Evolutionary conservation across 2,329 filamentous ascomycete species (phyloP).

Genomic region (Hymenoscyphus repandus): DNA sequence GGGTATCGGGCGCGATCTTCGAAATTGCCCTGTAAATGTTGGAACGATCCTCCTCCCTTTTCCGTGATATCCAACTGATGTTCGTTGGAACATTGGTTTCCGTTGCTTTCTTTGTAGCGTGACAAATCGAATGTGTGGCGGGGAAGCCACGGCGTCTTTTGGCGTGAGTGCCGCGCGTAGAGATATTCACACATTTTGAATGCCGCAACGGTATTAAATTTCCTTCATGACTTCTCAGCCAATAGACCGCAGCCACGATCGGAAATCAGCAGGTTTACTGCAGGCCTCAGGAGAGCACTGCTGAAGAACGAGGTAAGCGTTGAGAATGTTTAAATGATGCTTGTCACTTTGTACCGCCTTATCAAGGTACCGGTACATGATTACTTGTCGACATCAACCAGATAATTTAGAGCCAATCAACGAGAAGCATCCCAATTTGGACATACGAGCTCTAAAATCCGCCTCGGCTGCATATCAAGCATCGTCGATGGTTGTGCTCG

Average conservation of each 20-base stretch:
- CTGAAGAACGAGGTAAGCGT: background rate
- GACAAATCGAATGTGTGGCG: background rate
- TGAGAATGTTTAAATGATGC: slow-evolving; percentile 2
- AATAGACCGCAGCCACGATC: slow-evolving; percentile 15
- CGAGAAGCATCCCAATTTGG: slow-evolving; percentile 15
- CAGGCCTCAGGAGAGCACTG: background rate
- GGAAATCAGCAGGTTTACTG: background rate
- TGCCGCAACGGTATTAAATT: slow-evolving; percentile 6
- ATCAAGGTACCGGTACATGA: slow-evolving; percentile 2
- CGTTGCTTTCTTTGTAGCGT: background rate
- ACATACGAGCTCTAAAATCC: slow-evolving; percentile 17
- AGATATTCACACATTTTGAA: background rate
- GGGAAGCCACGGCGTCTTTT: background rate
- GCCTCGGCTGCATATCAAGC: slow-evolving; percentile 8
- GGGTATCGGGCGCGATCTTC: too few relatives aligned
- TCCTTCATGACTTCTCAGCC: slow-evolving; percentile 5
- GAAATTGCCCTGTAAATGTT: too few relatives aligned
- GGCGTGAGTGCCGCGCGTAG: slow-evolving; percentile 6
- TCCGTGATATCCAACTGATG: too few relatives aligned
- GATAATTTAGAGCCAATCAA: slow-evolving; percentile 9
- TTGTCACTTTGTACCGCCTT: slow-evolving; percentile 6
- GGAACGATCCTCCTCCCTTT: too few relatives aligned
- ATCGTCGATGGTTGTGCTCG: slow-evolving; percentile 8
- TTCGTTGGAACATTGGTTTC: background rate
- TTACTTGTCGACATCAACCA: background rate